Evolutionary conservation across 1,284 basidiomycete species (phyloP), one percentile per base, ranked within the genome.

Genomic region (Apiotrichum gracile): DNA sequence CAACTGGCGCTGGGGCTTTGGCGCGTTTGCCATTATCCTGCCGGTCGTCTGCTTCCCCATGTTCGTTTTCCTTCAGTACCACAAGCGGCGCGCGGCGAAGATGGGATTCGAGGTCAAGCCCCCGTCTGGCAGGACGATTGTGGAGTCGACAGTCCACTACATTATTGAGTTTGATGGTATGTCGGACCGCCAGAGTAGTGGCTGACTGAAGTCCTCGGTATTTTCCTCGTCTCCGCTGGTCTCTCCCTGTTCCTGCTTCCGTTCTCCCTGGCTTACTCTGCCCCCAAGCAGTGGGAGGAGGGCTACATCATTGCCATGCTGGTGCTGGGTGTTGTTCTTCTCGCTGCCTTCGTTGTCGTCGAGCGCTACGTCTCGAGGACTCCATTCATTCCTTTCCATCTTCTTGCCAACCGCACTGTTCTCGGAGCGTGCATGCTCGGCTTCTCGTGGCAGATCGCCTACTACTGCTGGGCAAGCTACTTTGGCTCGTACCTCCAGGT

Each of bases 1-100:
- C 34, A 72, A 70, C 24, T 77, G 76, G 75, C 52, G 70, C 47
- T 76, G 73, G 74, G 75, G 63, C 37, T 72, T 69, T 29, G 74
- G 73, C n/a, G 61, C 67, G 47, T 77, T 74, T 62, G 65, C 68
- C 21, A 73, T 76, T 52, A 71, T 78, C 46, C 44, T 76, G 3
- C 73, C 74, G 5, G 58, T 74, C 26, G 61, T 75, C 51, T 55
- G 58, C 16, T 37, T 64, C 0, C 64, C 73, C 13, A 57, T 69
- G 19, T 51, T 67, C 52, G 7, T 41, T 17, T 51, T 62, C 35
- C 47, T 69, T 58, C 69, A 47, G 57, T 45, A 45, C 57, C 66
- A 66, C 41, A 71, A 69, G 60, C 58, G 51, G 14, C 53, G 64
- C 19, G 73, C 49, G 33, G 63, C 26, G 48, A 63, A 47, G 46